Conservation (phyloP, 495 filamentous ascomycete genomes). For the Penicillium nucicola region DNA sequence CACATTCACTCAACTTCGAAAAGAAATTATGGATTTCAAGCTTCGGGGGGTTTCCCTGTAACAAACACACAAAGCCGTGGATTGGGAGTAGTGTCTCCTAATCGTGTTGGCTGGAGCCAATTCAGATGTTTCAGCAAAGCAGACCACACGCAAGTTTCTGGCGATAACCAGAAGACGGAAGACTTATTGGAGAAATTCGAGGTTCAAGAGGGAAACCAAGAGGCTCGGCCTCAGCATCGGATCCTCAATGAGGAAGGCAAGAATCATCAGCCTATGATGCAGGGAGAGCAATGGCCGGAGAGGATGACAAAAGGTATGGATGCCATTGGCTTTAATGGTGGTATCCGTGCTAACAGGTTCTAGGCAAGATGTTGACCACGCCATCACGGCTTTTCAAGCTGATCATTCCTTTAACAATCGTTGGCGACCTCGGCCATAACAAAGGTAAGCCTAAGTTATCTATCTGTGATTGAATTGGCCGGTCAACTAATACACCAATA, state of each 20-base stretch:
- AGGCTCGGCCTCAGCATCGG: slow-evolving; percentile 5
- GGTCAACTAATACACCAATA: slow-evolving; percentile 41
- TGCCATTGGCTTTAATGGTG: not conserved
- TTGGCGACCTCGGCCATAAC: slow-evolving; percentile 48
- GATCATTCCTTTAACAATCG: slow-evolving; percentile 72
- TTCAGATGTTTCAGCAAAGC: slow-evolving; percentile 15
- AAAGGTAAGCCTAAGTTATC: slow-evolving; percentile 41
- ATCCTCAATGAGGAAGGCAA: slow-evolving; percentile 7
- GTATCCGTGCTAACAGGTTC: not conserved
- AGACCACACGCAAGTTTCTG: slow-evolving; percentile 15
- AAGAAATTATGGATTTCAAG: not conserved
- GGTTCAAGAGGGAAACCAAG: slow-evolving; percentile 7
- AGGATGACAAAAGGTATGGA: slow-evolving; percentile 62
- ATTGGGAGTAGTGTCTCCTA: not conserved
- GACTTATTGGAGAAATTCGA: slow-evolving; percentile 19
- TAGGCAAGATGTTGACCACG: slow-evolving; percentile 87
- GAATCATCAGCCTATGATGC: slow-evolving; percentile 39
- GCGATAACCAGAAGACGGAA: slow-evolving; percentile 19
- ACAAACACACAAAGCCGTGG: not conserved
- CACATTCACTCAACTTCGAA: not conserved
- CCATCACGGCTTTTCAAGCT: slow-evolving; percentile 88
- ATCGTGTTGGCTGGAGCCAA: slow-evolving; percentile 4
- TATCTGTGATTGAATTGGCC: not conserved
- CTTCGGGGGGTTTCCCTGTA: not conserved
- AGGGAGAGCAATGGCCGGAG: slow-evolving; percentile 41